phyloP scores from a whole-genome alignment of 257 asterid genomes.

The Cordia subcordata region DNA sequence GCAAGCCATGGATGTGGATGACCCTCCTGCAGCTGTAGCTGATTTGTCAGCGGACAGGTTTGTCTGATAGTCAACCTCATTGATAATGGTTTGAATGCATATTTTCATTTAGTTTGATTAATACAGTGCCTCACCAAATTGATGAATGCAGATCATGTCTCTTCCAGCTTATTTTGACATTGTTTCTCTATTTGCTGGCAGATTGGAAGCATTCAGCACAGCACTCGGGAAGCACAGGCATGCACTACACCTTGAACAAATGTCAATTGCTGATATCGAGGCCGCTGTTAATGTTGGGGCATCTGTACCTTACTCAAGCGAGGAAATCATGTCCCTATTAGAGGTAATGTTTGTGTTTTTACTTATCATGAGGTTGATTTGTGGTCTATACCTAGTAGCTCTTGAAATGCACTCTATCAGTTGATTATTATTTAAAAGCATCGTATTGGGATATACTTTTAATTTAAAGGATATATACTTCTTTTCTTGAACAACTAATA shows the following conservation, averaged over 20 bases:
- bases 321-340: slow-evolving; percentile 58
- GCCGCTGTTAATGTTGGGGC: slow-evolving; percentile 66
- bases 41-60: slow-evolving; percentile 50
- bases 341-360: slow-evolving; percentile 44
- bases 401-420: too few species aligned
- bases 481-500: neutral
- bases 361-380: neutral
- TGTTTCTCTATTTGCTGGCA: slow-evolving; percentile 19
- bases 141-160: neutral
- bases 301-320: slow-evolving; percentile 47
- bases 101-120: neutral
- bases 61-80: slow-evolving; percentile 10
- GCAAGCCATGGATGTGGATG: neutral
- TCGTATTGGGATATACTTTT: too few species aligned
- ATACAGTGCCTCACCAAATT: too few species aligned
- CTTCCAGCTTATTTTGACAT: slow-evolving; percentile 1
- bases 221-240: slow-evolving; percentile 67
- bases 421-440: too few species aligned
- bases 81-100: neutral
- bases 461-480: neutral
- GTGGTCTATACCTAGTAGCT: neutral
- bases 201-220: slow-evolving; percentile 64
- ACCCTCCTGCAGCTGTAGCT: slow-evolving; percentile 39
- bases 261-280: slow-evolving; percentile 63
- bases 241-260: slow-evolving; percentile 65